Evolutionary conservation across 139 green algal genomes (phyloP), one percentile per base, ranked within the genome.

Genomic region (Ostreobium quekettii): DNA sequence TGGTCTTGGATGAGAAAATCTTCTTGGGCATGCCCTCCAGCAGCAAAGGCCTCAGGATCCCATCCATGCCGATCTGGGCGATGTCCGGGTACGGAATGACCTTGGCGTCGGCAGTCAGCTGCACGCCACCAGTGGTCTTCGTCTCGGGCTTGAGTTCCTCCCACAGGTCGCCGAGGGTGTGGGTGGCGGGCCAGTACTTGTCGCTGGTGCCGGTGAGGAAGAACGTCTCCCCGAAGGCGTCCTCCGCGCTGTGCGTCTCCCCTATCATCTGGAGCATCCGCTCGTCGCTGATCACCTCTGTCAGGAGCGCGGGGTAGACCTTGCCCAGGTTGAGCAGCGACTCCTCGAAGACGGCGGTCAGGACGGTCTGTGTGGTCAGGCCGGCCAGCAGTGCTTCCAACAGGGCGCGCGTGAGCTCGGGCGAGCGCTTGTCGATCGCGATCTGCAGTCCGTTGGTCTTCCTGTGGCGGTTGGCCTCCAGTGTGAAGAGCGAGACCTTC

Each of bases 1-100:
- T 19, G 15, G 42, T 11, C 42, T 26, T 11, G 42, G 42, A 53
- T 53, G 11, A 26, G 42, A 53, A 53, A 11, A 53, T 19, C 42
- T 19, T 11, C 11, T 53, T 19, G 11, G 11, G 42, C 11, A 11
- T 26, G 42, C 42, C 42, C 19, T 26, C 15, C 15, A 53, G 19
- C 42, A 53, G 42, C 11, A 53, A 26, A 11, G 42, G 42, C 42
- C 42, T 11, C 19, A 53, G 42, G 28, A 65, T 65, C 7, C 58
- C 58, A n/a, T n/a, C 8, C 28, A 65, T 46, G 22, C 58, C 58
- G 26, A 65, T 11, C 47, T 65, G 22, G 28, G 58, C 58, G 24
- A 65, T 19, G n/a, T 65, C 58, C 28, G 35, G 11, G 35, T 36
- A 68, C 5, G 61, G 61, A 33, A 68, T 31, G 11, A 68, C 61